Percentiles rank a stretch among this genome's conserved stretches.
These are phyloP conservation scores for Spencermartinsiella ligniputridi DNA, from an alignment of 1,139 yeast genomes.

Conservation along the genomic window DNA sequence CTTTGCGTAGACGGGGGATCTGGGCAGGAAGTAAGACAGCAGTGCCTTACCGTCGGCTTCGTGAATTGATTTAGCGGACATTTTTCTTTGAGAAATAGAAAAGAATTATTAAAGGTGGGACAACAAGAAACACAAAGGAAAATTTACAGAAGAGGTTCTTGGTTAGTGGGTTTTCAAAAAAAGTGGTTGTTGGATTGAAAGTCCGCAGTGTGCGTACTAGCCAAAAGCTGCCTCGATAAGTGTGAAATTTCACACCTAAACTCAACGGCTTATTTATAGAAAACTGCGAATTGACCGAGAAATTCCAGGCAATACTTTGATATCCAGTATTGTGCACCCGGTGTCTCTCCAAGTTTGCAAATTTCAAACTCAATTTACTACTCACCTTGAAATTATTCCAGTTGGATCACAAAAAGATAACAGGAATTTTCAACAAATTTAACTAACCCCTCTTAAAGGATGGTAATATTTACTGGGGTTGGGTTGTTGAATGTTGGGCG, in stretches of 20 bases:
- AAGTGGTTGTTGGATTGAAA: too few species aligned
- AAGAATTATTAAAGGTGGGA: neutral
- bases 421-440: neutral
- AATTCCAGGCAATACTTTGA: too few species aligned
- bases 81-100: conserved; percentile 12
- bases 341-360: too few species aligned
- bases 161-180: too few species aligned
- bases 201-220: too few species aligned
- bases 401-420: neutral
- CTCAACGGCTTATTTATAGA: too few species aligned
- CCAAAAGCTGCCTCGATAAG: too few species aligned
- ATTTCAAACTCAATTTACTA: too few species aligned
- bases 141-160: too few species aligned
- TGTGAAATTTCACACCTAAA: too few species aligned
- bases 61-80: conserved; percentile 44
- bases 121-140: neutral
- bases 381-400: neutral
- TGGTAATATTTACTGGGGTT: neutral
- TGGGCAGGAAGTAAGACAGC: conserved; percentile 40
- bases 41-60: conserved; percentile 47
- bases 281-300: too few species aligned
- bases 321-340: too few species aligned
- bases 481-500: conserved; percentile 2
- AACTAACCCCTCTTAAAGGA: neutral
- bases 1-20: conserved; percentile 36